phyloP scores from a whole-genome alignment of 805 yeast genomes.

The Cyberlindnera bimundalis region DNA sequence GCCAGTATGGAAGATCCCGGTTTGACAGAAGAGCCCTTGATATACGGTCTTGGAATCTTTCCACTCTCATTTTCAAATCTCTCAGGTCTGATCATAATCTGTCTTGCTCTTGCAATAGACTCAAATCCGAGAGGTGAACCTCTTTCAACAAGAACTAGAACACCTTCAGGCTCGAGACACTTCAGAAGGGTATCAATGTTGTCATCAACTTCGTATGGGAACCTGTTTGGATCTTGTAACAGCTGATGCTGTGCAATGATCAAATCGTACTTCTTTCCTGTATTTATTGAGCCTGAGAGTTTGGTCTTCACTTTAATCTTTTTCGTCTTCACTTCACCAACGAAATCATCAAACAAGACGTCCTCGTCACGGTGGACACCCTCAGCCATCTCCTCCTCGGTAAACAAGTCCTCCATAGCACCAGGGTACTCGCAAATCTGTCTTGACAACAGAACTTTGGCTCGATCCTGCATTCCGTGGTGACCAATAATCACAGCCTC shows the following conservation, averaged over 20 bases:
- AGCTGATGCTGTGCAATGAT: constrained; percentile 82
- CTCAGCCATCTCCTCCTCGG: constrained; percentile 13
- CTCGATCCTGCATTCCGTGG: constrained; percentile 73
- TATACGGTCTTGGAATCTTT: constrained; percentile 68
- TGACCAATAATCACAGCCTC: constrained; percentile 72
- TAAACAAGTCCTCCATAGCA: constrained; percentile 21
- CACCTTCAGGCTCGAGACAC: constrained; percentile 74
- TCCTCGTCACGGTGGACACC: constrained; percentile 26
- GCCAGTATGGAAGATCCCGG: constrained; percentile 14
- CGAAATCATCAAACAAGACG: constrained; percentile 31
- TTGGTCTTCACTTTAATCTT: constrained; percentile 52
- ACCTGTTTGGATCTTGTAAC: constrained; percentile 52
- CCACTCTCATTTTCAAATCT: constrained; percentile 50
- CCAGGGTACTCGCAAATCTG: constrained; percentile 51
- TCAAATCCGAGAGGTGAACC: constrained; percentile 92
- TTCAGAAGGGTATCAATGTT: constrained; percentile 56
- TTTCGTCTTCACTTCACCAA: constrained; percentile 56
- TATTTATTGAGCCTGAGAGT: constrained; percentile 49
- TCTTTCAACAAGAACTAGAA: constrained; percentile 74
- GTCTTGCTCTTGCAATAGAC: constrained; percentile 84
- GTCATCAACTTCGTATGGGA: constrained; percentile 72
- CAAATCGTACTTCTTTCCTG: constrained; percentile 59
- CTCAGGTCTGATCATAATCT: constrained; percentile 85
- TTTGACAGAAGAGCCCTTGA: constrained; percentile 42
- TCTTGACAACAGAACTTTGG: constrained; percentile 70